Evolutionary conservation across 371 early-diverging fungal genomes (phyloP), one percentile per base, ranked within the genome.

Genomic region (Syncephalastrum monosporum): DNA sequence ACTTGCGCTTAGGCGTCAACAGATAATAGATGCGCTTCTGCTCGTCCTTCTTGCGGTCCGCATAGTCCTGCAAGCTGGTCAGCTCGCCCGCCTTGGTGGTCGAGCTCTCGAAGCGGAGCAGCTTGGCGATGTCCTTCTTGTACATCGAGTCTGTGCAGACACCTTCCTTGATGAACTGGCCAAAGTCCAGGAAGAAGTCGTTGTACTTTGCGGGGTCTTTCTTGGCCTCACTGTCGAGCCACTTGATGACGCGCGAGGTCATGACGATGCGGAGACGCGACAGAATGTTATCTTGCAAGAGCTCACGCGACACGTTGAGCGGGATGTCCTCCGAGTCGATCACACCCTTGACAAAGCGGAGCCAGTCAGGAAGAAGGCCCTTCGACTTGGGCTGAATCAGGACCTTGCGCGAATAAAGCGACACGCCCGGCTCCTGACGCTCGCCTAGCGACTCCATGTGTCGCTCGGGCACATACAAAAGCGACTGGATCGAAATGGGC

Each of bases 241-340:
- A 84, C 46, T 91, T 84, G 58, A 86, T 74, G 53, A 89, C 83
- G 55, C 84, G 83, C n/a, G 76, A 71, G 5, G 88, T 89, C 71
- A 91, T 74, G 55, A 89, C 82, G 43, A 82, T 78, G 43, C 83
- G 83, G 43, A 89, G 74, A 21, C 85, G 75, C 62, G 88, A 91
- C 7, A 92, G 66, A 15, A 85, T 82, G 44, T 92, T 89, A 53
- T 97, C 92, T 69, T 99, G 99, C 16, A 99, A 71, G 29, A 96
- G 79, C 72, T 99, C 99, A 60, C 99, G 91, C 17, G 97, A 97
- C 14, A 99, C 91, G 63, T 97, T 98, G 61, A 99, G 77, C 4
- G 99, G 98, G 60, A 99, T 83, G 69, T 99, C 99, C 68, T 96
- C 96, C 13, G 92, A 91, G 68, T 97, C 96, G 13, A 99, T 92